phyloP scores from a whole-genome alignment of 1,284 basidiomycete species.

The Polyporus tsugae region DNA sequence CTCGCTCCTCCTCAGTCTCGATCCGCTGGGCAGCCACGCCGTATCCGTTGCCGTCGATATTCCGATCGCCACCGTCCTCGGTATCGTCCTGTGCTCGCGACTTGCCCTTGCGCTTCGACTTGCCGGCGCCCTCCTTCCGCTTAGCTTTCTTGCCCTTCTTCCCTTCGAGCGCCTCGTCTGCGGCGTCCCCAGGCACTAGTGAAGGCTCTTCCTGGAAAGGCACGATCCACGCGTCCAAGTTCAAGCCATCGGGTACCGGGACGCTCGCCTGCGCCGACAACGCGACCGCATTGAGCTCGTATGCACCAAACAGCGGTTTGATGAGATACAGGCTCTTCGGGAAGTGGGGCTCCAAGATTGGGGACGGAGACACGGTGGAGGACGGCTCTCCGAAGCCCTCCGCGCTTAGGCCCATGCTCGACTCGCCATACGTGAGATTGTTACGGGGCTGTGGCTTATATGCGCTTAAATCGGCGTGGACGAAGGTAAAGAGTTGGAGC shows the following conservation, averaged over 20 bases:
- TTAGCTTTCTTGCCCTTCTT: slow-evolving; percentile 59
- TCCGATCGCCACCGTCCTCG: slow-evolving; percentile 41
- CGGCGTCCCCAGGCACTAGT: slow-evolving; percentile 46
- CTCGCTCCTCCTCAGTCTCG: slow-evolving; percentile 66
- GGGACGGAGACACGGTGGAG: background rate
- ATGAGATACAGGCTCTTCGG: slow-evolving; percentile 93
- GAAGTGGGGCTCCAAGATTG: slow-evolving; percentile 58
- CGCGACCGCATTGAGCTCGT: slow-evolving; percentile 90
- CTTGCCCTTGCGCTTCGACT: slow-evolving; percentile 41
- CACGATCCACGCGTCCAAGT: slow-evolving; percentile 88
- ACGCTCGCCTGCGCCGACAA: slow-evolving; percentile 83
- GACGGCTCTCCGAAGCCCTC: slow-evolving; percentile 47
- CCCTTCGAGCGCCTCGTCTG: slow-evolving; percentile 40
- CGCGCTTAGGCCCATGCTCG: slow-evolving; percentile 33
- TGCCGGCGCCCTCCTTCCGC: slow-evolving; percentile 45
- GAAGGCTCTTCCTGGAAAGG: slow-evolving; percentile 49
- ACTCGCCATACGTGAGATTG: slow-evolving; percentile 46
- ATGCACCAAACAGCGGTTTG: slow-evolving; percentile 79
- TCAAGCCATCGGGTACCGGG: slow-evolving; percentile 82
- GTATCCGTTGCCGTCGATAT: slow-evolving; percentile 45
- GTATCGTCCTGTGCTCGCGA: slow-evolving; percentile 23
- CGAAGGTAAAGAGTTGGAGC: slow-evolving; percentile 81
- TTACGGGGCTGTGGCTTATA: slow-evolving; percentile 56
- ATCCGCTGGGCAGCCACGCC: slow-evolving; percentile 42
- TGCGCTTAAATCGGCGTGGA: slow-evolving; percentile 79